phyloP scores from a whole-genome alignment of 495 filamentous ascomycete genomes.

The Hypoxylon perforatum region DNA sequence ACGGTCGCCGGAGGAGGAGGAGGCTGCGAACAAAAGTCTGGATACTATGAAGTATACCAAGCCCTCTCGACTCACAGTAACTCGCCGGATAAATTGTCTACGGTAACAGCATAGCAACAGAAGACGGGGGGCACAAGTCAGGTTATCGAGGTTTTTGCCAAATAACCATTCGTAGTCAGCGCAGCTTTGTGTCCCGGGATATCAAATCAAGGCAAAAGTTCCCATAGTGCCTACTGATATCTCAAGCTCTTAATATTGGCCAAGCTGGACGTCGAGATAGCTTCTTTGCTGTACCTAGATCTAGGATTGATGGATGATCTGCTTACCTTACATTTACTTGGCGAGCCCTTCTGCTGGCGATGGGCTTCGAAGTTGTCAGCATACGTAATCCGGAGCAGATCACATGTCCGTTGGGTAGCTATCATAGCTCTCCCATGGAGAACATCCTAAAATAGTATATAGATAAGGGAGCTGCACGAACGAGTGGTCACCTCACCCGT shows the following conservation, averaged over 20 bases:
- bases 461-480: not conserved
- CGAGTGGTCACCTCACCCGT: constrained; percentile 10
- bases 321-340: constrained; percentile 1
- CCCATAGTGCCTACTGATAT: not conserved
- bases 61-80: not conserved
- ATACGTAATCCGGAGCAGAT: not conserved
- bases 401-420: not conserved
- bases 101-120: not conserved
- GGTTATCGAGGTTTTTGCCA: not conserved
- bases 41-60: not conserved
- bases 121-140: not conserved
- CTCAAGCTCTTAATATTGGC: not conserved
- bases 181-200: not conserved
- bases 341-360: not conserved
- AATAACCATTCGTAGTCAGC: not conserved
- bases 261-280: not conserved
- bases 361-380: not conserved
- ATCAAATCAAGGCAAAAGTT: not conserved
- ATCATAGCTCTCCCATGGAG: not conserved
- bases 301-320: not conserved
- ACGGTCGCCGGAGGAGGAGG: not conserved
- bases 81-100: not conserved
- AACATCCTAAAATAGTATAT: not conserved
- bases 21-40: not conserved
- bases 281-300: not conserved